Base-by-base conservation (phyloP, 495 filamentous ascomycete species). In the Hypomontagnella submonticulosa region DNA sequence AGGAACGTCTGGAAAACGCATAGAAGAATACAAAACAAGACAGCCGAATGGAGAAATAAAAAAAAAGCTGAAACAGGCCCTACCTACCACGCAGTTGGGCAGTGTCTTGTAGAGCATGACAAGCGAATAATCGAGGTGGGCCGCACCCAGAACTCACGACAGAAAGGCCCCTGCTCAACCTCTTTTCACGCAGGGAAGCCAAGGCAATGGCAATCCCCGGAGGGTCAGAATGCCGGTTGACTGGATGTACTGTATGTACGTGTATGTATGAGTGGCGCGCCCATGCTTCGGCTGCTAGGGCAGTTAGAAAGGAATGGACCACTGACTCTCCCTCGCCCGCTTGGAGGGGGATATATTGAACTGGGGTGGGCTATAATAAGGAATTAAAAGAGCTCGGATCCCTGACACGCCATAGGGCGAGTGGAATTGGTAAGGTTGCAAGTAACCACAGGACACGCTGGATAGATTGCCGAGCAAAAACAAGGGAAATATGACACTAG, bases 41-140 rank as follows among this genome's bases (percentile, higher is more conserved):
- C 65, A 61, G 55, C 76, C 73, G 67, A 71, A 79, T 70, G 72
- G 73, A 76, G 72, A 77, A 75, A 69, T 71, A 71, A 71, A 71
- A 71, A 71, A 71, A 75, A 76, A 76, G 74, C 68, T 81, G 78
- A 83, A 83, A 81, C 77, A 73, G 72, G 66, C 70, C 73, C 68
- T 77, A 77, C 73, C 68, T 76, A 77, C 79, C 79, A 77, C 77
- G 76, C 77, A 73, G 75, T 70, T 77, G 80, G 77, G 73, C 71
- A 69, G 63, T 73, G 61, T 72, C 60, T 68, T 66, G 66, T 72
- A 71, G 62, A 75, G 75, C 77, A 80, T 79, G 74, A 77, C 76
- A 79, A 75, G 73, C 75, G 72, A 77, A 72, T 73, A 69, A 72
- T 70, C 71, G 68, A 67, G 66, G 71, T 70, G 69, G 70, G 61